Percentiles rank a stretch among this genome's conserved stretches.
Conservation (phyloP, 1,139 yeast genomes). For the Kurtzmaniella quercitrusa region DNA sequence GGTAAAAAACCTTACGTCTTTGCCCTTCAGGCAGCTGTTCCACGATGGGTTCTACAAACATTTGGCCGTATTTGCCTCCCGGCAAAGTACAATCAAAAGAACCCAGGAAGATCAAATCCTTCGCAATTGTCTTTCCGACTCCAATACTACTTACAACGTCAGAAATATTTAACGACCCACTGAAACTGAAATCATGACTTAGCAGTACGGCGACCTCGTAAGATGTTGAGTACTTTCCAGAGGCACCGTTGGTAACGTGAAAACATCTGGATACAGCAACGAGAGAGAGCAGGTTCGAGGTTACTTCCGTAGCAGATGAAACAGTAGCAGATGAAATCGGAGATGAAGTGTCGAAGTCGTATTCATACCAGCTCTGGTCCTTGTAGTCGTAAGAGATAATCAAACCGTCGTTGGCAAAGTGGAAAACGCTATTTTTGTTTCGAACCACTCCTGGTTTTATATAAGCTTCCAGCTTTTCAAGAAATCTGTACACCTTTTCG, state of each 20-base stretch:
- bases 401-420: conserved; percentile 10
- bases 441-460: conserved; percentile 4
- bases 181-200: background rate
- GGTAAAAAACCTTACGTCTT: conserved; percentile 10
- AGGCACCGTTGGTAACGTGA: conserved; percentile 6
- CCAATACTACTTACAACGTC: conserved; percentile 4
- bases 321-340: background rate
- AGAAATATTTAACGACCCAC: conserved; percentile 2
- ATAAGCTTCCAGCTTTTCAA: background rate
- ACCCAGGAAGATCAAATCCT: conserved; percentile 8
- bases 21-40: conserved; percentile 11
- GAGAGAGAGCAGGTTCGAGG: conserved; percentile 1
- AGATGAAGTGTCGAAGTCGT: conserved; percentile 6
- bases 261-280: conserved; percentile 10
- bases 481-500: background rate
- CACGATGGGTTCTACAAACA: conserved; percentile 12
- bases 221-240: background rate
- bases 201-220: background rate
- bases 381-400: conserved; percentile 15
- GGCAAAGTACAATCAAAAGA: conserved; percentile 13
- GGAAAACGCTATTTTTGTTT: conserved; percentile 11
- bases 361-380: conserved; percentile 13
- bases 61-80: conserved; percentile 16
- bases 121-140: background rate
- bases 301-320: background rate